A percentile compares a stretch with the other conserved stretches of the same genome.
These are phyloP conservation scores for Entamoeba invadens DNA, from an alignment of 208 protist species.

Conservation along the genomic window DNA sequence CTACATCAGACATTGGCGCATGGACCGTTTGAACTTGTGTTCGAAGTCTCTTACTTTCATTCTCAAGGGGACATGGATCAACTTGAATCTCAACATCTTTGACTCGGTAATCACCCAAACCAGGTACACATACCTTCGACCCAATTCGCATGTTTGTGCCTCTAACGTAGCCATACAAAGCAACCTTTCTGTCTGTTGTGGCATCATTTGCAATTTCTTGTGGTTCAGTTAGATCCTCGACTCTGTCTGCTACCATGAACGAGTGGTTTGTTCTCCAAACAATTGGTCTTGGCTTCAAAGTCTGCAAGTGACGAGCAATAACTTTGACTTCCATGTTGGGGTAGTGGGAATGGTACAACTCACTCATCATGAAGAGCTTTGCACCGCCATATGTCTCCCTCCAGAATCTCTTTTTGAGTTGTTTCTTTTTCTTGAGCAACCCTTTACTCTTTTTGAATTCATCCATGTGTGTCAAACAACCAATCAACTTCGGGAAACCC, in stretches of 20 bases:
- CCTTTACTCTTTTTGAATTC: slow-evolving; percentile 72
- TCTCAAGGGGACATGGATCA: slow-evolving; percentile 77
- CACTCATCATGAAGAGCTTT: slow-evolving; percentile 89
- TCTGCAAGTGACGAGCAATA: slow-evolving; percentile 79
- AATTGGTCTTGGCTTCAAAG: slow-evolving; percentile 83
- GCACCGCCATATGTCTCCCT: slow-evolving; percentile 64
- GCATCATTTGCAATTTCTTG: slow-evolving; percentile 53
- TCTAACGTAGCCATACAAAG: slow-evolving; percentile 88
- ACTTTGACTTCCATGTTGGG: slow-evolving; percentile 71
- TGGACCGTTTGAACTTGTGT: slow-evolving; percentile 79
- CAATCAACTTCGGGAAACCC: slow-evolving; percentile 92
- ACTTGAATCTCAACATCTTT: slow-evolving; percentile 57
- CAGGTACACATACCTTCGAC: slow-evolving; percentile 74
- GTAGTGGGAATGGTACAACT: slow-evolving; percentile 48
- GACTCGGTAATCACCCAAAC: slow-evolving; percentile 82
- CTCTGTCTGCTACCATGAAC: slow-evolving; percentile 76
- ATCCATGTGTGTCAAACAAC: slow-evolving; percentile 92
- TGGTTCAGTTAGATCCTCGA: slow-evolving; percentile 90
- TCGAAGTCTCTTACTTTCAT: slow-evolving; percentile 58
- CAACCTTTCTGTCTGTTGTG: slow-evolving; percentile 54
- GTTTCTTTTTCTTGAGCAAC: slow-evolving; percentile 85
- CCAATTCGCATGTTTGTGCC: slow-evolving; percentile 72
- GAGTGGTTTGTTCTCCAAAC: slow-evolving; percentile 83
- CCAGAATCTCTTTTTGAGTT: slow-evolving; percentile 78
- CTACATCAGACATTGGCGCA: slow-evolving; percentile 88